Conservation (phyloP, 129 eudicot genomes). For the Silybum marianum region DNA sequence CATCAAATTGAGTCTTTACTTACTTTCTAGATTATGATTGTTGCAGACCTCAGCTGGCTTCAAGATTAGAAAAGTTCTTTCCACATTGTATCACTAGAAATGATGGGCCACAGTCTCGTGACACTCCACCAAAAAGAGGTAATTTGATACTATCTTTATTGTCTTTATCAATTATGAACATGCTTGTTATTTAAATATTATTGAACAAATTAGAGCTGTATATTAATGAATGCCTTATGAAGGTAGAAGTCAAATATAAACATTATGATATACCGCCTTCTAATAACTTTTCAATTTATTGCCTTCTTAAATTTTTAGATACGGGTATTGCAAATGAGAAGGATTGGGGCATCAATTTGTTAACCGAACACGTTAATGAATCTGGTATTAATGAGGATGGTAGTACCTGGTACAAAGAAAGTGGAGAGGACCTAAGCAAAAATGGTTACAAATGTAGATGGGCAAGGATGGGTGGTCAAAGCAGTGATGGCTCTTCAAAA, state of each 20-base stretch:
- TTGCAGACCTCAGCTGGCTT: conserved; percentile 55
- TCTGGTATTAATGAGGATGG: conserved; percentile 87
- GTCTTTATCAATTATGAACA: not conserved
- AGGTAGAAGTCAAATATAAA: too few relatives aligned
- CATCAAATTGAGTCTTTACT: not conserved
- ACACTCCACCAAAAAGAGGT: conserved; percentile 97
- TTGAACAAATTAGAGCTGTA: not conserved
- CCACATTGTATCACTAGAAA: conserved; percentile 69
- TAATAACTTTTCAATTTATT: conserved; percentile 11
- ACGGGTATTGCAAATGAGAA: conserved; percentile 96
- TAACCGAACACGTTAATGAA: conserved; percentile 65
- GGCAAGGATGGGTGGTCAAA: conserved; percentile 89
- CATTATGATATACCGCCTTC: too few relatives aligned
- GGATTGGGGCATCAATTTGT: conserved; percentile 80
- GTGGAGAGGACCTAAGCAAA: conserved; percentile 86
- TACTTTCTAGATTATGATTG: conserved; percentile 14
- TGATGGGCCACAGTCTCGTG: conserved; percentile 79
- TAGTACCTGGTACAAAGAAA: conserved; percentile 80
- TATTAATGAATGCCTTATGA: not conserved
- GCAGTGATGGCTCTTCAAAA: conserved; percentile 66
- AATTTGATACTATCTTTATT: not conserved
- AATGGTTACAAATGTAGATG: conserved; percentile 92
- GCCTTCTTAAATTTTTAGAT: conserved; percentile 42
- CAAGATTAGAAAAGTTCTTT: conserved; percentile 66
- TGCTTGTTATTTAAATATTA: not conserved